Percentiles rank a stretch among this genome's conserved stretches.
These are phyloP conservation scores for Neofusicoccum kwambonambiense DNA, from an alignment of 2,329 filamentous ascomycete genomes.

Conservation along the genomic window DNA sequence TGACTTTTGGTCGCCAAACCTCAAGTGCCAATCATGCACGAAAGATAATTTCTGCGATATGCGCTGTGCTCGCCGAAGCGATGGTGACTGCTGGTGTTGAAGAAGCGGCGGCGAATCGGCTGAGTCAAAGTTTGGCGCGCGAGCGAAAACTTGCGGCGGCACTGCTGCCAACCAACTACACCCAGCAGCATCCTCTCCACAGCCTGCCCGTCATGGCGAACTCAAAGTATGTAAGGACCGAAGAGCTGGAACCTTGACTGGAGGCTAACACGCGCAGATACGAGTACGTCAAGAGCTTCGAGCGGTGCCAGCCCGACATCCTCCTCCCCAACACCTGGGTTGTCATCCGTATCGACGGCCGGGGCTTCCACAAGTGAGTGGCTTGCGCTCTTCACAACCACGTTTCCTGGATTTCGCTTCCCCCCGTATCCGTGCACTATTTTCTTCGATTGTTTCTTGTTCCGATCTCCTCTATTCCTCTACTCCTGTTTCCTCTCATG, in stretches of 20 bases:
- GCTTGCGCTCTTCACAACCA: not conserved
- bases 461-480: not conserved
- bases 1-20: conserved; percentile 10
- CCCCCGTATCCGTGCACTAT: not conserved
- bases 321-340: conserved; percentile 93
- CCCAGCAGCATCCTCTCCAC: not conserved
- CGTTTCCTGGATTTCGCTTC: not conserved
- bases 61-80: too few species aligned
- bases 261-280: conserved; percentile 57
- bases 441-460: conserved; percentile 16
- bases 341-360: conserved; percentile 87
- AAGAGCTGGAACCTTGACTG: not conserved
- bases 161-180: not conserved
- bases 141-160: not conserved
- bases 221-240: conserved; percentile 21
- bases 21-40: not conserved
- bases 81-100: not conserved
- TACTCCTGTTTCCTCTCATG: not conserved
- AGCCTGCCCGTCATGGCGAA: conserved; percentile 22
- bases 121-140: conserved; percentile 9
- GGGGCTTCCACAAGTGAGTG: conserved; percentile 85
- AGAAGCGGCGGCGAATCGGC: not conserved
- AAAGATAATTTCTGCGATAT: too few species aligned
- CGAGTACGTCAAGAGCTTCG: conserved; percentile 90
- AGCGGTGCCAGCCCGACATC: conserved; percentile 66